Conservation (phyloP, 495 filamentous ascomycete species). For the Halenospora varia region DNA sequence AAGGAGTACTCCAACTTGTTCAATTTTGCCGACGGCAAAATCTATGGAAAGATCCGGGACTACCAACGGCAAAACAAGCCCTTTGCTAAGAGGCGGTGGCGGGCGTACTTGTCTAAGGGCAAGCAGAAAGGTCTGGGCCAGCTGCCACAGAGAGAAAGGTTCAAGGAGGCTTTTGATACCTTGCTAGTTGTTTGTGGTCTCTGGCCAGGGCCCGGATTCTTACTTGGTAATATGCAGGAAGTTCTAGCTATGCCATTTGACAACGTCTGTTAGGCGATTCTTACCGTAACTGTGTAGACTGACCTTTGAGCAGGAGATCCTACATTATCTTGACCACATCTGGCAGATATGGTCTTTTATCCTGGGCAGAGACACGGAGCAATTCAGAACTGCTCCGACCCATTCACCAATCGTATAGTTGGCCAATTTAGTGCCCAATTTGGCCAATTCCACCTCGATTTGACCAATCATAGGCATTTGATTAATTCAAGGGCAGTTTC, state of each 20-base stretch:
- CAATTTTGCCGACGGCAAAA: constrained; percentile 14
- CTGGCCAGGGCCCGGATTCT: constrained; percentile 9
- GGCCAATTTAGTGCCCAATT: too few species aligned
- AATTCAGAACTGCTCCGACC: too few species aligned
- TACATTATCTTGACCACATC: constrained; percentile 16
- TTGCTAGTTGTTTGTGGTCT: constrained; percentile 5
- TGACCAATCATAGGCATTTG: too few species aligned
- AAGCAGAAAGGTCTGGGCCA: constrained; percentile 11
- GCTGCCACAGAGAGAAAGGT: neutral
- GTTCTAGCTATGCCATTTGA: constrained; percentile 14
- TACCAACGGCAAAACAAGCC: constrained; percentile 6
- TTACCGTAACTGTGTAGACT: neutral
- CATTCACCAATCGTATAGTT: too few species aligned
- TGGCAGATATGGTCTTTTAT: constrained; percentile 2
- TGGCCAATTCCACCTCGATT: too few species aligned
- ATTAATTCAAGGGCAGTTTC: too few species aligned
- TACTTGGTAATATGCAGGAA: constrained; percentile 10
- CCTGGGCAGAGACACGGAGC: constrained; percentile 1
- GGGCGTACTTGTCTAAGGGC: constrained; percentile 13
- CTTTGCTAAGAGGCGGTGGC: constrained; percentile 7
- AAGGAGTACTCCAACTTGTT: constrained; percentile 6
- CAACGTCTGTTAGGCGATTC: constrained; percentile 1
- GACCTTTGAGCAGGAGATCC: constrained; percentile 9
- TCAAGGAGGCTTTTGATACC: constrained; percentile 5
- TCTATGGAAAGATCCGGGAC: constrained; percentile 13